Conservation (phyloP, 2,329 filamentous ascomycete genomes). For the Claviceps sorghi region DNA sequence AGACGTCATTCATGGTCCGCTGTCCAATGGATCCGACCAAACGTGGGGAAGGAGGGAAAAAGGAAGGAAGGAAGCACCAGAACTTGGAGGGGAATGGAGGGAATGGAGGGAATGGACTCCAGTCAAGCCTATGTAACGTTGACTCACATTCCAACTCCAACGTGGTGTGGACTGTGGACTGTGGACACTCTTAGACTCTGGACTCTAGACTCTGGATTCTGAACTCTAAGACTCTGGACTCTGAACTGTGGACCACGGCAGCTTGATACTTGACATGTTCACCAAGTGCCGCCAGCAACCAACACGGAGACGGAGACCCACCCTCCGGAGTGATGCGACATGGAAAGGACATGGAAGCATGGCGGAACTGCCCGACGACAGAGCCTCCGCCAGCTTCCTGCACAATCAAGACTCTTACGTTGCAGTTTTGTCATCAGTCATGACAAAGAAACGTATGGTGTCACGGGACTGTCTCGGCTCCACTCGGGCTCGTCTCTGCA, state of each 20-base stretch:
- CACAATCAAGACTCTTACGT: neutral
- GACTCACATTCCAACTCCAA: constrained; percentile 2
- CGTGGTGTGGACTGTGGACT: neutral
- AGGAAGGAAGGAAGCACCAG: neutral
- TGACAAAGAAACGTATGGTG: neutral
- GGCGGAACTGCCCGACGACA: neutral
- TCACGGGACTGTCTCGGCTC: neutral
- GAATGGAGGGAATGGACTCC: neutral
- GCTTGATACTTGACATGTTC: too few species aligned
- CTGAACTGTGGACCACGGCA: too few species aligned
- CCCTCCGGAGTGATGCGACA: neutral
- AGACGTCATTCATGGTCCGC: neutral
- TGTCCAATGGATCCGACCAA: neutral
- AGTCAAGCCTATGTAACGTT: constrained; percentile 7
- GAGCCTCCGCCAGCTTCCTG: neutral
- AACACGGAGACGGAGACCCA: neutral
- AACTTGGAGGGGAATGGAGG: neutral
- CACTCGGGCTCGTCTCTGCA: neutral
- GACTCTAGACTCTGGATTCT: too few species aligned
- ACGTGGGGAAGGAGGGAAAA: neutral
- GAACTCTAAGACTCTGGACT: too few species aligned
- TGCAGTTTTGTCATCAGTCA: neutral
- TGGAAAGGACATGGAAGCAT: neutral
- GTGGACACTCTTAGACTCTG: too few species aligned
- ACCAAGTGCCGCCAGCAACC: neutral